Evolutionary conservation across 371 early-diverging fungal genomes (phyloP), one percentile per base, ranked within the genome.

Genomic region (Funneliformis caledonium): DNA sequence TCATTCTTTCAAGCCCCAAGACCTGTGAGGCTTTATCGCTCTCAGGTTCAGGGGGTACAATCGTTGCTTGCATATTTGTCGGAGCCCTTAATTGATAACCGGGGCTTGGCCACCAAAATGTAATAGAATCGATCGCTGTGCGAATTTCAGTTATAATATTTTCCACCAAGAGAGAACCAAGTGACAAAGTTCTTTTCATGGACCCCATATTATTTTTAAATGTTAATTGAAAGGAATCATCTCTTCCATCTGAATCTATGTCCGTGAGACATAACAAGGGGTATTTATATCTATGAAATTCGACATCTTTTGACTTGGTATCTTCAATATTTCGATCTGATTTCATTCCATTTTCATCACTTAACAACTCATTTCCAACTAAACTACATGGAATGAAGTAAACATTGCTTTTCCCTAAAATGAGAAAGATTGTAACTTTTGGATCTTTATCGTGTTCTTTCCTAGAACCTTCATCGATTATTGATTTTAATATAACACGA

Each of bases 281-380:
- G 61, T 76, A 76, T 76, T 76, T 33, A 76, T 42, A 76, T 61
- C 61, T 76, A 4, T 61, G 14, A 43, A 76, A n/a, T 19, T 76
- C 76, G 7, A 76, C 22, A n/a, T 76, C 62, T 76, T 76, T 76
- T 31, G 52, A 16, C 52, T 31, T 56, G 52, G 14, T 52, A 19
- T 73, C 45, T 7, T 45, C 52, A 52, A 50, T 2, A 31, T 31
- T 65, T 31, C 12, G 12, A 31, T 65, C 65, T 26, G 22, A 31
- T 43, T n/a, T 47, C n/a, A 10, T 69, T n/a, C 37, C 8, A 69
- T 43, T 7, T n/a, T 5, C 10, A 14, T 69, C 45, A 69, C n/a
- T 43, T 6, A 45, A 37, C 7, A 16, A 26, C 6, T 52, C 74
- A 42, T 74, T 31, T 19, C 61, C 33, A 61, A 19, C 61, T 42